Evolutionary conservation across 164 flowering plant species (phyloP).

Genomic region (Akebia trifoliata): DNA sequence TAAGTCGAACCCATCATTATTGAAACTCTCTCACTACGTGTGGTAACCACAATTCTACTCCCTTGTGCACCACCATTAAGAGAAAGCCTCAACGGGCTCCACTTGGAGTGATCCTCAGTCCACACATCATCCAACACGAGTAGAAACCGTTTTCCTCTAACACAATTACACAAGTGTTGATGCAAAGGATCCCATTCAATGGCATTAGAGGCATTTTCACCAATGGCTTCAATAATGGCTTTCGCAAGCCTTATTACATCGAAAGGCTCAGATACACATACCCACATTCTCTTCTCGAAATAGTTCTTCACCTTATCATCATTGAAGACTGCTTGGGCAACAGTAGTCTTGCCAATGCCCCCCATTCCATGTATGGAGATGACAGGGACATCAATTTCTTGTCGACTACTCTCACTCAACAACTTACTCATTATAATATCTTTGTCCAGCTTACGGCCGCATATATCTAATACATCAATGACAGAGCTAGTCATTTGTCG

Average conservation of each 20-base stretch:
- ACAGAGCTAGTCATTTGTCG: slow-evolving; percentile 11
- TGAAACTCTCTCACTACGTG: slow-evolving; percentile 15
- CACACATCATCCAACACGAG: slow-evolving; percentile 28
- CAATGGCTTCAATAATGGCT: not conserved
- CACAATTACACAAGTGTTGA: not conserved
- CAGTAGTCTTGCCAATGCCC: slow-evolving; percentile 31
- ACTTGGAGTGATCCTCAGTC: slow-evolving; percentile 11
- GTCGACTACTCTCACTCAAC: not conserved
- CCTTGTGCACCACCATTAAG: slow-evolving; percentile 9
- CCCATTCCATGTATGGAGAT: slow-evolving; percentile 23
- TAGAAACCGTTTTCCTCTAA: slow-evolving; percentile 8
- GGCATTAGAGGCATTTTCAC: not conserved
- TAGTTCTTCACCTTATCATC: slow-evolving; percentile 9
- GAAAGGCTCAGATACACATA: slow-evolving; percentile 21
- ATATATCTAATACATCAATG: not conserved
- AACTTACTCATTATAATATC: not conserved
- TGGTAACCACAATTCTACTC: slow-evolving; percentile 26
- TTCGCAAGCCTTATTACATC: slow-evolving; percentile 14
- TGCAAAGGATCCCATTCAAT: slow-evolving; percentile 4
- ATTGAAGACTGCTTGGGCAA: slow-evolving; percentile 18
- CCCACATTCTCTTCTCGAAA: slow-evolving; percentile 20
- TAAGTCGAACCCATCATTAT: not conserved
- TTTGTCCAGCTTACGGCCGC: slow-evolving; percentile 18
- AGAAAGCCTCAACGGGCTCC: slow-evolving; percentile 6
- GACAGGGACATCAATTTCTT: not conserved